Evolutionary conservation across 2,329 filamentous ascomycete genomes (phyloP).

Genomic region (Sclerotinia nivalis): DNA sequence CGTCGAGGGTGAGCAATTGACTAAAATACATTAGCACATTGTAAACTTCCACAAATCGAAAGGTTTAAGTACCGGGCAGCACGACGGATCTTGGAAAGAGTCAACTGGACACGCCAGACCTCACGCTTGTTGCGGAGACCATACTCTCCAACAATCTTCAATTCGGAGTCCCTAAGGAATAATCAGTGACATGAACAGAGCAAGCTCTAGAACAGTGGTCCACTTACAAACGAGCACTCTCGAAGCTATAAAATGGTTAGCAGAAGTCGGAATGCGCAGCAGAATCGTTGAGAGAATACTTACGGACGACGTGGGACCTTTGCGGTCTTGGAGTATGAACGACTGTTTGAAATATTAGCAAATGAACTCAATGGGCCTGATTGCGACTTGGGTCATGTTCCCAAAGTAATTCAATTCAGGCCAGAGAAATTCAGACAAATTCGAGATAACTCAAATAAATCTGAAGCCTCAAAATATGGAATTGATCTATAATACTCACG

Average conservation of each 20-base stretch:
- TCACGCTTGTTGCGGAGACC: slow-evolving; percentile 99
- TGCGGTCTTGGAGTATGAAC: slow-evolving; percentile 96
- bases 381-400: not conserved
- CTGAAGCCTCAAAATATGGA: not conserved
- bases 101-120: slow-evolving; percentile 99
- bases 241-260: slow-evolving; percentile 67
- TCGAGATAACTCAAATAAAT: not conserved
- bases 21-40: slow-evolving; percentile 49
- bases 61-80: slow-evolving; percentile 80
- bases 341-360: slow-evolving; percentile 18
- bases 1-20: slow-evolving; percentile 99
- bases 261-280: slow-evolving; percentile 18
- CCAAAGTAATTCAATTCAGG: slow-evolving; percentile 1
- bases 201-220: slow-evolving; percentile 99
- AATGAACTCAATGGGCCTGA: not conserved
- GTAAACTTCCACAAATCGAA: not conserved
- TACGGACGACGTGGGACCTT: slow-evolving; percentile 87
- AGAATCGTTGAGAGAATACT: slow-evolving; percentile 24
- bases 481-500: slow-evolving; percentile 29
- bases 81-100: slow-evolving; percentile 99
- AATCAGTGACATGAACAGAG: slow-evolving; percentile 95
- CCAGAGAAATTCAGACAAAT: not conserved
- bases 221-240: slow-evolving; percentile 99
- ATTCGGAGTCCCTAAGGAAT: slow-evolving; percentile 86
- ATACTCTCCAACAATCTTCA: slow-evolving; percentile 99